Percentiles rank a stretch among this genome's conserved stretches.
These are phyloP conservation scores for Fusarium sarcochroum DNA, from an alignment of 2,329 filamentous ascomycete genomes.

Conservation along the genomic window DNA sequence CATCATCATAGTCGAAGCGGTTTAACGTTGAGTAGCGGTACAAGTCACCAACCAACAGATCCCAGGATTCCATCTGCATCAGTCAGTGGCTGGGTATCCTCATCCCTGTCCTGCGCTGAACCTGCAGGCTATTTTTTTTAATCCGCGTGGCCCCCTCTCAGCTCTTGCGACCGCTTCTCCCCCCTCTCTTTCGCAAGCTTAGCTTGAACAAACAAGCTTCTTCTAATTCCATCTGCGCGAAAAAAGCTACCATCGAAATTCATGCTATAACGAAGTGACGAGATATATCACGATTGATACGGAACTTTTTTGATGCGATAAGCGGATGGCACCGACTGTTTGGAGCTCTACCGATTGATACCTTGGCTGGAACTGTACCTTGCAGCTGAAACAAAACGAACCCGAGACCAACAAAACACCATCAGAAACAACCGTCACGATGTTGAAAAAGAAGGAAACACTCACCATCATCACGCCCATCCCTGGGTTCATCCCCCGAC, in stretches of 20 bases:
- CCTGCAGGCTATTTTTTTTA: slow-evolving; percentile 18
- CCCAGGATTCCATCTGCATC: slow-evolving; percentile 12
- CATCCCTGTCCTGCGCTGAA: slow-evolving; percentile 5
- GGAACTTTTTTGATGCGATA: not conserved
- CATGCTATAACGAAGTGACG: slow-evolving; percentile 3
- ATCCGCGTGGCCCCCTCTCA: slow-evolving; percentile 1
- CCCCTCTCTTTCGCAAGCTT: slow-evolving; percentile 9
- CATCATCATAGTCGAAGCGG: slow-evolving; percentile 43
- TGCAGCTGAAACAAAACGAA: slow-evolving; percentile 35
- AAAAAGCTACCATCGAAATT: not conserved
- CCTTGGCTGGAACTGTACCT: slow-evolving; percentile 19
- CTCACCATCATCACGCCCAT: slow-evolving; percentile 80
- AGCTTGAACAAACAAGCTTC: slow-evolving; percentile 2
- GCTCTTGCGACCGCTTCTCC: slow-evolving; percentile 2
- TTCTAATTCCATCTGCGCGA: slow-evolving; percentile 12
- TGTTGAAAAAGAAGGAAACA: slow-evolving; percentile 73
- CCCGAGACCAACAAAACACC: slow-evolving; percentile 4
- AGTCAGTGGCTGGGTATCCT: slow-evolving; percentile 15
- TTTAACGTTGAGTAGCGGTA: slow-evolving; percentile 1
- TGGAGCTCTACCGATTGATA: slow-evolving; percentile 2
- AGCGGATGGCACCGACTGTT: slow-evolving; percentile 7
- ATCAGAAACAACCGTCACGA: slow-evolving; percentile 48
- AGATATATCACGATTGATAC: slow-evolving; percentile 14
- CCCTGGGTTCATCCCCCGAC: slow-evolving; percentile 77
- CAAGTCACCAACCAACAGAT: not conserved